Base-by-base conservation (phyloP, 139 green algal genomes). In the Chlamydomonas sp. region DNA sequence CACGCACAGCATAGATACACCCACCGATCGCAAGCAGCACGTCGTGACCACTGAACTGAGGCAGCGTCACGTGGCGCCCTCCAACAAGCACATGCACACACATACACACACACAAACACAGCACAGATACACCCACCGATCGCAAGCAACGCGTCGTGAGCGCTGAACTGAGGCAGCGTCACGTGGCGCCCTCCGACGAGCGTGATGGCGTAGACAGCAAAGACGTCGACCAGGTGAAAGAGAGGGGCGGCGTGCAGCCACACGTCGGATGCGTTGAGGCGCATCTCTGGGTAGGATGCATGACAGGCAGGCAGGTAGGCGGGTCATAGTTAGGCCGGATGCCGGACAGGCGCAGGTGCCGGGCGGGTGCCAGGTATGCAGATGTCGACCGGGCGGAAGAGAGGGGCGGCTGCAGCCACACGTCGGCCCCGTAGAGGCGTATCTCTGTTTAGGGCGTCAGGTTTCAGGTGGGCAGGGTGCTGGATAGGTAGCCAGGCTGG, bases 191-290 rank as follows among this genome's bases (percentile, higher is more conserved):
- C 90, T 0, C 89, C 90, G 65, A 93, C 77, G 47, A 90, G 70
- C 0, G 88, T 95, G 61, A 97, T 84, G 34, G 87, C 81, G 69
- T 94, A 96, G 5, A 94, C 77, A 2, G 90, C 91, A 83, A 97
- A 97, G 20, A 87, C 89, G 64, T 97, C 91, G 47, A 97, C 90
- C 66, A 97, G 85, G 76, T 97, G 91, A 77, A 97, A 97, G 75
- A 97, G 90, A 5, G 91, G 91, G 10, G 91, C 90, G 68, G 92
- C 84, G 74, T 96, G 91, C 47, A 80, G 79, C 90, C 90, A 96
- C 39, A 94, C 76, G 65, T 96, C 90, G 34, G 76, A 61, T 22
- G 67, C 38, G 70, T 84, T 84, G 13, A 96, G 69, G 1, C 67
- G 65, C 88, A 95, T 95, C 74, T 95, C 89, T 90, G 77, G 58